Evolutionary conservation across 179 eudicot species (phyloP), one percentile per base, ranked within the genome.

Genomic region (Actinidia arguta): DNA sequence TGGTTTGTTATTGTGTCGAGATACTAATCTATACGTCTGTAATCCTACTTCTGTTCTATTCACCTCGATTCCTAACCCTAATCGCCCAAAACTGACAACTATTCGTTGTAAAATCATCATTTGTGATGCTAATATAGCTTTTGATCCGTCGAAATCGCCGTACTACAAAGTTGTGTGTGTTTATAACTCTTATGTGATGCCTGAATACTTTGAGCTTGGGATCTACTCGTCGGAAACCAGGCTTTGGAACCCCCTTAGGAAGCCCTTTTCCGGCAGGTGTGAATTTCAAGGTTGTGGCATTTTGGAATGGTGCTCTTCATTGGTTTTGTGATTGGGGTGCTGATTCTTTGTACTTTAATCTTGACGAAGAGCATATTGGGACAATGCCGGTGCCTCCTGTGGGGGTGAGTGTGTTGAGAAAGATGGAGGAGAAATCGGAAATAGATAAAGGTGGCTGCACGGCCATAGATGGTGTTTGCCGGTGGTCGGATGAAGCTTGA

Each of bases 131-230:
- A 68, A 78, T 27, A 70, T 85, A 64, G 87, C 67, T 27, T 81
- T 77, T 9, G 76, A 85, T 47, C 87, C 87, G 39, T 42, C 73
- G 24, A 72, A 63, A 62, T 85, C 84, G 11, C 70, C 50, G 18
- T 39, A 62, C 67, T 85, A 85, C 79, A 85, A 72, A 63, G 68
- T 78, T 22, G 76, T 85, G 2, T 81, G 87, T 25, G 66, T 76
- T 18, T 20, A 46, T 22, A 8, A 12, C 16, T 48, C 22, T 31
- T 56, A 72, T 5, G 17, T 4, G 17, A 10, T 25, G 67, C 24
- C 10, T 22, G 67, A 2, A 31, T 20, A 12, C 24, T 61, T n/a
- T 24, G 10, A 31, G 67, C 13, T 75, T n/a, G 84, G 75, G 71
- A 12, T 82, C 10, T 82, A 82, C 72, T 82, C 84, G 31, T 82